Evolutionary conservation across 2,329 filamentous ascomycete species (phyloP), one percentile per base, ranked within the genome.

Genomic region (Colletotrichum sublineola): DNA sequence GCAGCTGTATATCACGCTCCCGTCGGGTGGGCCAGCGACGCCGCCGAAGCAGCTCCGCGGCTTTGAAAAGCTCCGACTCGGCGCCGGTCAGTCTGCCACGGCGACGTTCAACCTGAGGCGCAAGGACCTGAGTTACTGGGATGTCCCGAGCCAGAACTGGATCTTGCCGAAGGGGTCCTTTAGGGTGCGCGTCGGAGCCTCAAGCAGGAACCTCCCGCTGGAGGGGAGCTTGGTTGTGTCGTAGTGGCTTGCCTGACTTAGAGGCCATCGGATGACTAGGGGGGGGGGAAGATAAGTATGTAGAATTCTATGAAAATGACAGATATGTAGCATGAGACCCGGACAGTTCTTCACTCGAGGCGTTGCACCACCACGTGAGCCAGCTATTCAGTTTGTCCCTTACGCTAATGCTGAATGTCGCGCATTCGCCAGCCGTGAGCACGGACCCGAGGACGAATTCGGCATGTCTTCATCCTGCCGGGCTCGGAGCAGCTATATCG

Each of bases 81-180:
- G 84, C 24, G 80, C 83, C 0, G 88, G 87, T 0, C 82, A 88
- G 75, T 83, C 78, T 2, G 80, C 77, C 66, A 83, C 80, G 1
- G 86, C 92, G 5, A 84, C 82, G 6, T 86, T 93, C 76, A 81
- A 83, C 0, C 75, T 93, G 62, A 90, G 86, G 18, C 85, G 91
- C 65, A 86, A 89, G 74, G 91, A 93, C 78, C 75, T 93, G 69
- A 92, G 90, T 75, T 91, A 91, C 73, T 93, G 91, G 91, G 89
- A 91, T 77, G 85, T 88, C 2, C 79, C 82, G 3, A 79, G 80
- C 65, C 86, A 93, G 81, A 85, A 90, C 65, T 94, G 92, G 92
- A 76, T 85, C 4, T 78, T 89, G 57, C 86, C 87, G 7, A 76
- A 77, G 20, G 85, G 85, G 0, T 79, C 76, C 18, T 86, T 86